Conservation (phyloP, 768 basidiomycete species). For the Suillus alpinus region DNA sequence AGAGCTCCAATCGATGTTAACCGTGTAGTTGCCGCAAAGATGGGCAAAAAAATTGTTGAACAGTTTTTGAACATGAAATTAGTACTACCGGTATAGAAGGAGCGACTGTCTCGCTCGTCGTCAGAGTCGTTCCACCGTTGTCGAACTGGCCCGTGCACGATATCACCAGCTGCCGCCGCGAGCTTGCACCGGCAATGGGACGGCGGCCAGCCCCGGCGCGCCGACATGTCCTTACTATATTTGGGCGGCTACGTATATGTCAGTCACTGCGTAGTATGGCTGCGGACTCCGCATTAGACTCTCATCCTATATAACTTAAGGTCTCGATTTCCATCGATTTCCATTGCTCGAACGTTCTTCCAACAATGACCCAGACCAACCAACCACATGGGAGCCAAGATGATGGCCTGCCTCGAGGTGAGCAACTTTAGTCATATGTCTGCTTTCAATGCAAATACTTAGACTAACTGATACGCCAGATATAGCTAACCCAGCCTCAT, state of each 20-base stretch:
- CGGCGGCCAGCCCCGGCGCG: not conserved
- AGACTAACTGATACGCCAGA: not conserved
- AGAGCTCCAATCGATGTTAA: too few species aligned
- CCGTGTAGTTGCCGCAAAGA: too few species aligned
- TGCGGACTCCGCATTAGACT: not conserved
- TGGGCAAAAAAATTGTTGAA: too few species aligned
- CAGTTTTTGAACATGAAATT: too few species aligned
- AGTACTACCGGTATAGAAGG: too few species aligned
- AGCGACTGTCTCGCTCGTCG: too few species aligned
- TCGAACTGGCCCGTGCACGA: too few species aligned
- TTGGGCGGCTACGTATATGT: not conserved
- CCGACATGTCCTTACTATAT: not conserved
- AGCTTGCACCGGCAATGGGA: too few species aligned
- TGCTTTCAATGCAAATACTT: not conserved
- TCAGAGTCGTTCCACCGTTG: too few species aligned
- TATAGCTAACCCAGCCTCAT: slow-evolving; percentile 1
- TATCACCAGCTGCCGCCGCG: too few species aligned
- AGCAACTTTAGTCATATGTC: not conserved
- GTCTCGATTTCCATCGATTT: not conserved
- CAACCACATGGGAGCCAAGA: not conserved
- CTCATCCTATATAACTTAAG: not conserved
- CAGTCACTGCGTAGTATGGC: not conserved
- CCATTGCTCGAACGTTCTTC: not conserved
- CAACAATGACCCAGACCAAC: not conserved
- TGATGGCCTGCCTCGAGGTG: not conserved